Conservation (phyloP, 2,329 filamentous ascomycete species). For the Alternaria angustiovoidea region DNA sequence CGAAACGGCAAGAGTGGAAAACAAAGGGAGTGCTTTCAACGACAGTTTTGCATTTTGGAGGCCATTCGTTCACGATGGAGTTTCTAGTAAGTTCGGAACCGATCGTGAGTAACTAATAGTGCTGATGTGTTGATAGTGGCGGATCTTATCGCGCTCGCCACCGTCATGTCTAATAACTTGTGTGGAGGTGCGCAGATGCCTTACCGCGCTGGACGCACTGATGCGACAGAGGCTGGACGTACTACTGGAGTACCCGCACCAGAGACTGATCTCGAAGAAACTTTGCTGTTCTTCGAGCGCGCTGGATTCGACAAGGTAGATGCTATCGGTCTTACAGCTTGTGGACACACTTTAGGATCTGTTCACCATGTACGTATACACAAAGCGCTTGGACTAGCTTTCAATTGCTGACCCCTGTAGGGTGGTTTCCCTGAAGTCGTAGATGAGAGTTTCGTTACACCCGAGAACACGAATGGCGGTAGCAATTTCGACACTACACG, state of each 20-base stretch:
- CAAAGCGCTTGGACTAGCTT: background rate
- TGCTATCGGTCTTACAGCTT: conserved; percentile 37
- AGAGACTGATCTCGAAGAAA: conserved; percentile 31
- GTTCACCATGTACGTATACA: conserved; percentile 29
- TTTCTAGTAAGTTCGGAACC: background rate
- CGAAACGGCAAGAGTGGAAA: conserved; percentile 33
- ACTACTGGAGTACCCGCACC: conserved; percentile 37
- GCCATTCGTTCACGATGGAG: conserved; percentile 25
- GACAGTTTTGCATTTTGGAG: conserved; percentile 37
- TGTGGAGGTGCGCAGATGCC: conserved; percentile 37
- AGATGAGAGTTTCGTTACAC: conserved; percentile 20
- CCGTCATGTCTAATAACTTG: conserved; percentile 32
- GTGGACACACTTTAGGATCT: conserved; percentile 41
- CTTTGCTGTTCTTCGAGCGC: conserved; percentile 29
- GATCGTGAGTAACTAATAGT: background rate
- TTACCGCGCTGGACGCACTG: conserved; percentile 33
- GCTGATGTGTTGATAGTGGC: conserved; percentile 22
- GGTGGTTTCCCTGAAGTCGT: conserved; percentile 39
- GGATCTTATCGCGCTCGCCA: conserved; percentile 37
- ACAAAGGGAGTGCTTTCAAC: conserved; percentile 40
- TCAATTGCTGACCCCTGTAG: background rate
- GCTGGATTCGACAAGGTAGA: conserved; percentile 37
- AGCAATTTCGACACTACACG: conserved; percentile 39
- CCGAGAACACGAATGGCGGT: conserved; percentile 33
- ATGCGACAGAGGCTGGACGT: conserved; percentile 32